Percentiles rank a stretch among this genome's conserved stretches.
Conservation (phyloP, 805 yeast species). For the Starmerella cellae region DNA sequence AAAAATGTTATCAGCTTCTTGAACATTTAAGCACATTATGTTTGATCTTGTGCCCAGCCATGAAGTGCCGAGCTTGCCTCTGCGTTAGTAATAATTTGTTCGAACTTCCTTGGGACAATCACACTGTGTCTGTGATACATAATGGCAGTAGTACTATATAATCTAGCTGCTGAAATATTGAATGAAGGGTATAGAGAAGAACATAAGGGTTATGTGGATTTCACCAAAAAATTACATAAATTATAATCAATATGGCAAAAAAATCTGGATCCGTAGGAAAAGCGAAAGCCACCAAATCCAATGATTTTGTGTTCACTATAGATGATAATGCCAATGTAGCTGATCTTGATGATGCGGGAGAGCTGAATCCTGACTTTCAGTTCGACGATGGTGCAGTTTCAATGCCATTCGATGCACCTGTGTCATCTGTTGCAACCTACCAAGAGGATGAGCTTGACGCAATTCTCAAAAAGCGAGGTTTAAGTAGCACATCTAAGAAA, state of each 20-base stretch:
- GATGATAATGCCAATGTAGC: constrained; percentile 20
- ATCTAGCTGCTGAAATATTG: no score
- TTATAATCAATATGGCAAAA: neutral
- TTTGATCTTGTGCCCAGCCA: no score
- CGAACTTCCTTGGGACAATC: no score
- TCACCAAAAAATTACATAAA: no score
- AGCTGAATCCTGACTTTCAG: constrained; percentile 57
- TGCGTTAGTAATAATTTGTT: no score
- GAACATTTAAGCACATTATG: no score
- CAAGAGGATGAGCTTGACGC: constrained; percentile 71
- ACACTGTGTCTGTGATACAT: no score
- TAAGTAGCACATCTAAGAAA: neutral
- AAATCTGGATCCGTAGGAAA: neutral
- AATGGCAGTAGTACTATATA: no score
- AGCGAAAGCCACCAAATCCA: neutral
- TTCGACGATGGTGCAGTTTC: constrained; percentile 50
- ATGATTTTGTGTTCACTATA: constrained; percentile 21
- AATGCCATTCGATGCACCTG: constrained; percentile 26
- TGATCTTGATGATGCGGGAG: constrained; percentile 27
- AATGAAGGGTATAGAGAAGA: no score
- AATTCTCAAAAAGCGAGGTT: constrained; percentile 75
- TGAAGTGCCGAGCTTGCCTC: no score
- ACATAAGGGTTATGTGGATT: no score
- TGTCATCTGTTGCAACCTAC: constrained; percentile 29
- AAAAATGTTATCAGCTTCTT: no score